Evolutionary conservation across 2,329 filamentous ascomycete genomes (phyloP), one percentile per base, ranked within the genome.

Genomic region (Dissoconium aciculare): DNA sequence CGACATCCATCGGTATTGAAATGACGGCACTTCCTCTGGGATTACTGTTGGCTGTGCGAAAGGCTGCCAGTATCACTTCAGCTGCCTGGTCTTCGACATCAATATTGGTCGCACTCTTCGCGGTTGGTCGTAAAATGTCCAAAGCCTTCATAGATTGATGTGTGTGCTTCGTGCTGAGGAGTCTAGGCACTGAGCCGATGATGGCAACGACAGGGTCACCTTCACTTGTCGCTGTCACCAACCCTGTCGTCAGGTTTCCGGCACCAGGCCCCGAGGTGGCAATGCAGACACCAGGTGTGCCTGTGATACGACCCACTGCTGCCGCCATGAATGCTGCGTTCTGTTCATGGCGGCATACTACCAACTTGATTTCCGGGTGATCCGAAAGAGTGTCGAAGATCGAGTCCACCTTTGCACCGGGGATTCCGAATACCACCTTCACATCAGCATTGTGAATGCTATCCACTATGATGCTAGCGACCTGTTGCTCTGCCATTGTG

Each of bases 311-410:
- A 8, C 62, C 62, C 13, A 59, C 49, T 0, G 59, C 62, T 2
- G 58, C 59, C 12, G 62, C 61, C 51, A 65, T 65, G 47, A 65
- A 62, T 5, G 60, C 61, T 11, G 61, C 61, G 41, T 65, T 65
- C 34, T 65, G 62, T 41, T 65, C 62, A 38, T 65, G 62, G 11
- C 62, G 52, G 35, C 59, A 62, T 9, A 65, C 56, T 14, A 65
- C 49, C 11, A 65, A 50, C 34, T 54, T 52, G 47, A 64, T 63
- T 35, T 63, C 58, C 1, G 59, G 55, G 32, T 62, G 60, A 44
- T 64, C 61, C 29, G 50, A 35, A 3, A 64, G 50, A 4, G 52
- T 56, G 44, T 64, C 58, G 50, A 64, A 65, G 26, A 65, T 52
- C 23, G 59, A 55, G 46, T 65, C 62, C 32, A 65, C 57, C 39